Evolutionary conservation across 23 red algal genomes (phyloP).

Genomic region (Chondrus crispus): DNA sequence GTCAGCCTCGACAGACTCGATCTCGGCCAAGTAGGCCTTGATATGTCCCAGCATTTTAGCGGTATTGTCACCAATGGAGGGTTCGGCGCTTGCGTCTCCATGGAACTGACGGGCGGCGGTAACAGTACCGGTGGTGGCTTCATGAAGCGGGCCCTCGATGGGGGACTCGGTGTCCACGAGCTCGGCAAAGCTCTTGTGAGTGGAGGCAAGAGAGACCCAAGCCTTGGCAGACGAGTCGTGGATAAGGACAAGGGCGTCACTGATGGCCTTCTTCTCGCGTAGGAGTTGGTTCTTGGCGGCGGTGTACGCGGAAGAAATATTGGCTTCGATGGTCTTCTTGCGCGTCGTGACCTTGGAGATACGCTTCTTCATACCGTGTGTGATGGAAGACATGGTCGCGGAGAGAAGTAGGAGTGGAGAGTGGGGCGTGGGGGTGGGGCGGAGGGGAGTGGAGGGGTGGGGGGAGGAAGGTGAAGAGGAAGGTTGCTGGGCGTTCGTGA

Average conservation of each 20-base stretch:
- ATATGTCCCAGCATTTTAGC: background rate
- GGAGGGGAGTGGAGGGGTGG: too few species aligned
- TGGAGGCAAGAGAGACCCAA: background rate
- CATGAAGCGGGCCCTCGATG: background rate
- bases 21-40: background rate
- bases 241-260: background rate
- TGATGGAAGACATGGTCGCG: slow-evolving; percentile 18
- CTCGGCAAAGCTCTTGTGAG: slow-evolving; percentile 13
- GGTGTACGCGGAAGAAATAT: slow-evolving; percentile 5
- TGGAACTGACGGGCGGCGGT: background rate
- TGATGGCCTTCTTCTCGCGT: background rate
- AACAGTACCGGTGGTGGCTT: background rate
- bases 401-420: too few species aligned
- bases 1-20: slow-evolving; percentile 15
- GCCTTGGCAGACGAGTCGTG: background rate
- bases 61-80: background rate
- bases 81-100: background rate
- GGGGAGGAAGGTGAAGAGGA: too few species aligned
- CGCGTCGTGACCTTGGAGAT: slow-evolving; percentile 14
- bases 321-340: slow-evolving; percentile 21
- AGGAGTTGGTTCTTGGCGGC: background rate
- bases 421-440: too few species aligned
- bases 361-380: slow-evolving; percentile 38
- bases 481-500: too few species aligned
- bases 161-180: background rate